Evolutionary conservation across 73 alveolate genomes (phyloP).

Genomic region (Symbiodinium pilosum): DNA sequence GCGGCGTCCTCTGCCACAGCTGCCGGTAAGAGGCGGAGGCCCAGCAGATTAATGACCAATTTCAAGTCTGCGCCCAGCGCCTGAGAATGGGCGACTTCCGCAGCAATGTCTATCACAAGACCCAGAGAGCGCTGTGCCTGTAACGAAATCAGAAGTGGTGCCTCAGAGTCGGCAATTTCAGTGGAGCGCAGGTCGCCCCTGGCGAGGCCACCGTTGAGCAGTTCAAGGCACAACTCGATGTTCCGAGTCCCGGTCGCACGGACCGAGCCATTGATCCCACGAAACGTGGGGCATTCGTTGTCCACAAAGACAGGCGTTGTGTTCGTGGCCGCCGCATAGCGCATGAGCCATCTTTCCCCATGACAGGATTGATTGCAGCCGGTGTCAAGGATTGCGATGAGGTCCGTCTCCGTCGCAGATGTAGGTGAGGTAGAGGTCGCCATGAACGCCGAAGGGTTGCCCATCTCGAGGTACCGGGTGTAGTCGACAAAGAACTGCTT

Average conservation of each 20-base stretch:
- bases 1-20: neutral
- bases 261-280: neutral
- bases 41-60: neutral
- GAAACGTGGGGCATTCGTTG: neutral
- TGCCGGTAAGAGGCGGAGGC: neutral
- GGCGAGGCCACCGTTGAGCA: neutral
- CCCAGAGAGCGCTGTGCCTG: neutral
- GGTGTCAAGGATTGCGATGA: neutral
- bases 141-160: neutral
- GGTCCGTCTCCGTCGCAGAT: neutral
- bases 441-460: neutral
- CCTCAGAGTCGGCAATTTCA: neutral
- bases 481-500: too few relatives aligned
- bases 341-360: slow-evolving; percentile 6
- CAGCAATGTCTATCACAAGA: neutral
- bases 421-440: neutral
- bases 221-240: neutral
- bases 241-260: neutral
- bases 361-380: slow-evolving; percentile 16
- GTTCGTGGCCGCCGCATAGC: neutral
- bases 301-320: neutral
- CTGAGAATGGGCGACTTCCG: neutral
- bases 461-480: too few relatives aligned
- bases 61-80: neutral
- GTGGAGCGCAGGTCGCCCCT: neutral